phyloP scores from a whole-genome alignment of 192 early-diverging fungal genomes.

The Rhizophlyctis rosea region DNA sequence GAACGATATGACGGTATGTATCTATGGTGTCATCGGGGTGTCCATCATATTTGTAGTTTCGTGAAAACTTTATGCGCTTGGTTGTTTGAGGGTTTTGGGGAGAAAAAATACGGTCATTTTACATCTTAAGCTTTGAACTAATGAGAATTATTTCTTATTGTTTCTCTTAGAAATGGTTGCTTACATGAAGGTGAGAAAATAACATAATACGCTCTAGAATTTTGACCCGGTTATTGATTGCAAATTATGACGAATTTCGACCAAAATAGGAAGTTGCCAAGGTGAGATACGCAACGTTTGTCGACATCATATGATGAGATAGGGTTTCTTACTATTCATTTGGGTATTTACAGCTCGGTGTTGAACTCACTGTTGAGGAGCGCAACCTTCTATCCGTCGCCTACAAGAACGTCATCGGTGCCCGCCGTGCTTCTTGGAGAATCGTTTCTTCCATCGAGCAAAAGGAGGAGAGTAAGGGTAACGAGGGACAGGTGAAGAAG shows the following conservation, averaged over 20 bases:
- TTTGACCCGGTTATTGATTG: constrained; percentile 9
- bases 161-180: constrained; percentile 74
- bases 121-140: constrained; percentile 10
- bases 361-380: constrained; percentile 96
- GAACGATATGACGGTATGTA: constrained; percentile 96
- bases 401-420: constrained; percentile 99
- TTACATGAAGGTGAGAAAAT: constrained; percentile 67
- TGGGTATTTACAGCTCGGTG: constrained; percentile 75
- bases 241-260: constrained; percentile 1
- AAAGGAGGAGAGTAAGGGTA: constrained; percentile 96
- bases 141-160: constrained; percentile 20
- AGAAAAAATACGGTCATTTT: constrained; percentile 7
- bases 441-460: constrained; percentile 99
- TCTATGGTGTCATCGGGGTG: neutral
- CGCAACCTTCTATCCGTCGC: constrained; percentile 98
- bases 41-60: too few species aligned
- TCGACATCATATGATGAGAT: neutral
- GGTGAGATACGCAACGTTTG: constrained; percentile 50
- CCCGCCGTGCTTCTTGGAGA: constrained; percentile 97
- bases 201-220: neutral
- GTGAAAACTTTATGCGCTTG: too few species aligned
- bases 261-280: constrained; percentile 67
- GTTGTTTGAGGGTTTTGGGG: too few species aligned
- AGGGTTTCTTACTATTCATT: constrained; percentile 45
- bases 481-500: constrained; percentile 83